phyloP scores from a whole-genome alignment of 768 basidiomycete species.

The Suillus variegatus region DNA sequence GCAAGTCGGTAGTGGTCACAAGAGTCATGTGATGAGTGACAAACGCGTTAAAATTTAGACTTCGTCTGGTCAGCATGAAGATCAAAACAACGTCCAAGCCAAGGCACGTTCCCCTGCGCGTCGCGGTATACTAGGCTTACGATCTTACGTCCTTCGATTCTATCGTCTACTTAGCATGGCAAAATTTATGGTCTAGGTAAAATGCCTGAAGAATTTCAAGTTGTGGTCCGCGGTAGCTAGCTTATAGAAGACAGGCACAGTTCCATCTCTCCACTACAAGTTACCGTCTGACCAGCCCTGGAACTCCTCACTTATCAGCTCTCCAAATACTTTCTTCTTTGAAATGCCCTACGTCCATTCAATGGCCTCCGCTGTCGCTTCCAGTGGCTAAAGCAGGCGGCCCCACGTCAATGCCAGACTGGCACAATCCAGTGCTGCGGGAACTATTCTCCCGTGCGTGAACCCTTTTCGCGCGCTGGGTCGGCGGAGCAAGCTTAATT shows the following conservation, averaged over 20 bases:
- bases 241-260: neutral
- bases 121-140: neutral
- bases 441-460: neutral
- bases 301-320: neutral
- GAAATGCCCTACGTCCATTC: slow-evolving; percentile 3
- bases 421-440: slow-evolving; percentile 32
- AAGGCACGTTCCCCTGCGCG: neutral
- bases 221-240: neutral
- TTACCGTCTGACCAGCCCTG: neutral
- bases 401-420: slow-evolving; percentile 22
- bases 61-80: no score
- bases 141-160: neutral
- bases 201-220: neutral
- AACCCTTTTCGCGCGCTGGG: slow-evolving; percentile 12
- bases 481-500: neutral
- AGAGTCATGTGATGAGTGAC: slow-evolving; percentile 3
- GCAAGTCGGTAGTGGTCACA: neutral
- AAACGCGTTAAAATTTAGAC: neutral
- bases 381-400: slow-evolving; percentile 2
- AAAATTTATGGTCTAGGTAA: neutral
- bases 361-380: slow-evolving; percentile 2
- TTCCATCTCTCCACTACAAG: neutral
- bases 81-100: no score
- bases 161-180: neutral
- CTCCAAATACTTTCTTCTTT: neutral